Conservation (phyloP, 768 basidiomycete species). For the Dentipellis sp. region DNA sequence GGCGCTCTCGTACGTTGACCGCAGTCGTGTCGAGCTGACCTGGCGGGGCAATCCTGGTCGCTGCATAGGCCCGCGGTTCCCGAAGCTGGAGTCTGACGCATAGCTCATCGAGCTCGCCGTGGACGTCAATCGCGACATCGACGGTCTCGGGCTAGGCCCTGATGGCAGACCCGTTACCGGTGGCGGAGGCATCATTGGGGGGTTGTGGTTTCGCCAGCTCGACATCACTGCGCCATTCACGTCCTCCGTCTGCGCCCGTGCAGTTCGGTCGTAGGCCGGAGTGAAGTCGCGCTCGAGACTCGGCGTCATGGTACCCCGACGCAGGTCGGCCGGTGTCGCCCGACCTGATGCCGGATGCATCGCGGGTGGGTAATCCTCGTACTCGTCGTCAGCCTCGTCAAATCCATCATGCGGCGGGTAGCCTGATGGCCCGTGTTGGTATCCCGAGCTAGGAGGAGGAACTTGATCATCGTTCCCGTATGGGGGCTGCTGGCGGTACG, state of each 20-base stretch:
- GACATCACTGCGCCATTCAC: slow-evolving; percentile 12
- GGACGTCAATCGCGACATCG: slow-evolving; percentile 6
- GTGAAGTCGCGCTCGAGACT: slow-evolving; percentile 6
- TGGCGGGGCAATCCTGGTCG: slow-evolving; percentile 12
- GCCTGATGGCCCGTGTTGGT: slow-evolving; percentile 38
- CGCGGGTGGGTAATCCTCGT: slow-evolving; percentile 58
- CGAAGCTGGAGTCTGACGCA: slow-evolving; percentile 8
- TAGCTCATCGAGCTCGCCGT: slow-evolving; percentile 11
- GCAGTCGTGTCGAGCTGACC: slow-evolving; percentile 10
- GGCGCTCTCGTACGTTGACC: slow-evolving; percentile 6
- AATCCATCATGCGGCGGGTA: slow-evolving; percentile 62
- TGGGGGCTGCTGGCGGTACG: slow-evolving; percentile 7
- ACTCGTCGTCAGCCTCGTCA: slow-evolving; percentile 60
- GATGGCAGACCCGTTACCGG: slow-evolving; percentile 10
- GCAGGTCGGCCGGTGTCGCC: slow-evolving; percentile 59
- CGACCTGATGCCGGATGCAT: slow-evolving; percentile 48
- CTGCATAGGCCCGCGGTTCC: neutral
- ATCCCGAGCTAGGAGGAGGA: slow-evolving; percentile 15
- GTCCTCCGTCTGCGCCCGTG: slow-evolving; percentile 15
- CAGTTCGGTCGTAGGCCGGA: slow-evolving; percentile 8
- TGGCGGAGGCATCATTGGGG: neutral
- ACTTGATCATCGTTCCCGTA: slow-evolving; percentile 8
- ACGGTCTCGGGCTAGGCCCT: slow-evolving; percentile 3
- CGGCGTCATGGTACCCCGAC: slow-evolving; percentile 27
- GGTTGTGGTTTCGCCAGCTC: slow-evolving; percentile 12